phyloP scores from a whole-genome alignment of 2,329 filamentous ascomycete genomes.

The Fusarium fujikuroi region DNA sequence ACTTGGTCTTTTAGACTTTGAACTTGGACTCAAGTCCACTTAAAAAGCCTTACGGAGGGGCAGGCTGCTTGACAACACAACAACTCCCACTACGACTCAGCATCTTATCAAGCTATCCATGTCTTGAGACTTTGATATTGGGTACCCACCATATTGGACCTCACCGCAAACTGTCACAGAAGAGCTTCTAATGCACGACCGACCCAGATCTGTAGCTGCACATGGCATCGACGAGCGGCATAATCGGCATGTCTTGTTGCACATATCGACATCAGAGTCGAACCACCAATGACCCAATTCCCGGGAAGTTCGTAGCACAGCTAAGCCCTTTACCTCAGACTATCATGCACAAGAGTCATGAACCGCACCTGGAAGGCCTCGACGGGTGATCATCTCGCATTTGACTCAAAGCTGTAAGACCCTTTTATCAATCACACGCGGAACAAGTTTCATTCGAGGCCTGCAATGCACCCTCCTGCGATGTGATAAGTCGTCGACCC shows the following conservation, averaged over 20 bases:
- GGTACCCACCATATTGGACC: slow-evolving; percentile 17
- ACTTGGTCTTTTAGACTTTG: background rate
- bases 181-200: slow-evolving; percentile 6
- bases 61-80: slow-evolving; percentile 9
- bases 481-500: slow-evolving; percentile 23
- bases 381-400: slow-evolving; percentile 10
- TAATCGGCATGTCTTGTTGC: background rate
- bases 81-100: slow-evolving; percentile 5
- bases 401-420: background rate
- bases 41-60: slow-evolving; percentile 6
- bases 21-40: background rate
- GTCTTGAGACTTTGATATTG: slow-evolving; percentile 24
- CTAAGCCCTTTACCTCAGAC: slow-evolving; percentile 1
- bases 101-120: slow-evolving; percentile 14
- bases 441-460: slow-evolving; percentile 28
- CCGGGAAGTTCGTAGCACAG: slow-evolving; percentile 19
- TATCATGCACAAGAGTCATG: slow-evolving; percentile 17
- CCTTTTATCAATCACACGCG: slow-evolving; percentile 5
- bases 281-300: slow-evolving; percentile 30
- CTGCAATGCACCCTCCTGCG: slow-evolving; percentile 30
- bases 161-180: slow-evolving; percentile 31
- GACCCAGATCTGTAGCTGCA: slow-evolving; percentile 5
- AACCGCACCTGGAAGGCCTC: slow-evolving; percentile 5
- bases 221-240: background rate
- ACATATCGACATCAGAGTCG: slow-evolving; percentile 27